These are phyloP conservation scores for Fusarium citri DNA, from an alignment of 2,329 filamentous ascomycete genomes.

Conservation along the genomic window DNA sequence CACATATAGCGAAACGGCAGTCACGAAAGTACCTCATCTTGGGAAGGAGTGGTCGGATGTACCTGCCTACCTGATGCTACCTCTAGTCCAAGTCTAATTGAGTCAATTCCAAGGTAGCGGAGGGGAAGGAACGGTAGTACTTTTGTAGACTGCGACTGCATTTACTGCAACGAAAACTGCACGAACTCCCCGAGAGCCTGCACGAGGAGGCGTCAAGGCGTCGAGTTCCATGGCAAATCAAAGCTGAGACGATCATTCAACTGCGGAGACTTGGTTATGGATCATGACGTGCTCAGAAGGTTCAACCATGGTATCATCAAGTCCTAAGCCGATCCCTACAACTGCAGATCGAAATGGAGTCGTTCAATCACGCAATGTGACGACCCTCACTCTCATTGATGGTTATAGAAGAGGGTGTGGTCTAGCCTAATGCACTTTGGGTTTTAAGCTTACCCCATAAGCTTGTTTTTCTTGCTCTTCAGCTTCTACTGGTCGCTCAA, in stretches of 20 bases:
- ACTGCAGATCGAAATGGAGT: not conserved
- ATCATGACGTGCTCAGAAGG: not conserved
- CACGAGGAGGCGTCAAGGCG: slow-evolving; percentile 5
- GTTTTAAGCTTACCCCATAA: slow-evolving; percentile 34
- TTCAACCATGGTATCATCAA: not conserved
- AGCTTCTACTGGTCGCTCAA: slow-evolving; percentile 21
- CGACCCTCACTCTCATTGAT: not conserved
- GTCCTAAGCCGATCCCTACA: not conserved
- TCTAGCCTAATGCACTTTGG: not conserved
- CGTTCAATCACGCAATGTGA: slow-evolving; percentile 20
- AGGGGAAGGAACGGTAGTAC: not conserved
- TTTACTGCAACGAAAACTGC: not conserved
- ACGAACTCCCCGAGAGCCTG: slow-evolving; percentile 24
- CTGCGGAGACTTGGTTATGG: not conserved
- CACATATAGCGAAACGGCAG: not conserved
- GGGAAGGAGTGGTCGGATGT: not conserved
- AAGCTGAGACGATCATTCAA: slow-evolving; percentile 8
- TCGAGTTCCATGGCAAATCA: slow-evolving; percentile 3
- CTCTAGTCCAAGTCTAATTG: not conserved
- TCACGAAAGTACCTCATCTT: slow-evolving; percentile 4
- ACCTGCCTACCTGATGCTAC: not conserved
- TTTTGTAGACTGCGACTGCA: not conserved
- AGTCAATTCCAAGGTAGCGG: not conserved
- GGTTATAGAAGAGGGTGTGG: not conserved
- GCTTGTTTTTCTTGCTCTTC: slow-evolving; percentile 23